Evolutionary conservation across 2,329 filamentous ascomycete species (phyloP), one percentile per base, ranked within the genome.

Genomic region (Diplocarpon rosae): DNA sequence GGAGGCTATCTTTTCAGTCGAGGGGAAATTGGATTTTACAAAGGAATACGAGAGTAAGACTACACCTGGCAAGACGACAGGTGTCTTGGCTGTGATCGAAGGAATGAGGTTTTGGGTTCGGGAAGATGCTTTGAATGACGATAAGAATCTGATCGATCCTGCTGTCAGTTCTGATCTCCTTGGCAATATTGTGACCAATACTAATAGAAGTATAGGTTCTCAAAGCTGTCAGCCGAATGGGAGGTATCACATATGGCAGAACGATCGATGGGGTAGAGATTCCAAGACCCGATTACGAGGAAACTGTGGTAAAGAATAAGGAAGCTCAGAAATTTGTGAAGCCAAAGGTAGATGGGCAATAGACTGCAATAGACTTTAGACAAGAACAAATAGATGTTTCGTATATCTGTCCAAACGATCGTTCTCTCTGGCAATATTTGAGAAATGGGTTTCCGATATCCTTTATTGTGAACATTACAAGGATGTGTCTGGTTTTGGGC

Each of bases 91-190:
- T 1, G 73, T 94, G 29, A 70, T 95, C 11, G 87, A 95, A 66
- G 90, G 87, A 0, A 80, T 84, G 29, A 72, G 81, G 24, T 95
- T 95, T 60, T 95, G 89, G 87, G 87, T 80, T 1, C 69, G 89
- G 42, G 86, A 93, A 61, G 90, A 95, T 65, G 88, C 88, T 2
- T 68, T 95, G 49, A 85, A 94, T 56, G 77, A 85, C 59, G 80
- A 87, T 8, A 74, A 70, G 58, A 86, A 78, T 53, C 56, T 85
- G 34, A 70, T 96, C 46, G 84, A 93, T 62, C 77, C 85, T 10
- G 73, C 67, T 42, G 76, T 81, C 60, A 66, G 73, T 66, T 33
- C 15, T 43, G 1, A 10, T 9, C 12, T 11, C 9, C 39, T 38
- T 24, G 32, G 31, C 34, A 15, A 45, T 44, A 27, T n/a, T 24